Conservation (phyloP, 371 early-diverging fungal genomes). For the Syncephalis plumigaleata region DNA sequence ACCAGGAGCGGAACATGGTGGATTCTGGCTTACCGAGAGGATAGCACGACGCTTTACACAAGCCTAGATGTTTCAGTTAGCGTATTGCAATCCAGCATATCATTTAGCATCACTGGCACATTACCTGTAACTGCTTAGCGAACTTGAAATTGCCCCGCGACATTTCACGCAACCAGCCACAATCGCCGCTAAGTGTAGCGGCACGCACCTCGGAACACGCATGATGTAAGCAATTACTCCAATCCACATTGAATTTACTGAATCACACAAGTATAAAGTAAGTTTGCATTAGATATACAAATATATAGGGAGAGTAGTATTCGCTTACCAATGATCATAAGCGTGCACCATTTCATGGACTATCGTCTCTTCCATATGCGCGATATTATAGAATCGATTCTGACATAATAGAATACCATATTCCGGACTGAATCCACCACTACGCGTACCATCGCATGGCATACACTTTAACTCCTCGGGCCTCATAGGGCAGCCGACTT, state of each 20-base stretch:
- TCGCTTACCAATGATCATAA: constrained; percentile 51
- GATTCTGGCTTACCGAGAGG: constrained; percentile 55
- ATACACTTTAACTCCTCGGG: constrained; percentile 49
- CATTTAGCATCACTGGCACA: background rate
- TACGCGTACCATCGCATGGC: constrained; percentile 58
- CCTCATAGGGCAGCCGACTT: constrained; percentile 42
- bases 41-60: constrained; percentile 85
- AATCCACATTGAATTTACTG: constrained; percentile 56
- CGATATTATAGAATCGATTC: constrained; percentile 49
- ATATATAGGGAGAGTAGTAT: too few species aligned
- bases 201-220: constrained; percentile 92
- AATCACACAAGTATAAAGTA: background rate
- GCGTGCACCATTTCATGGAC: constrained; percentile 95
- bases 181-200: constrained; percentile 83
- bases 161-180: constrained; percentile 71
- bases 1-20: constrained; percentile 36
- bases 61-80: constrained; percentile 10
- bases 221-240: constrained; percentile 70
- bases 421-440: constrained; percentile 69
- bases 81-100: background rate
- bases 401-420: constrained; percentile 72
- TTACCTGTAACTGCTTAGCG: constrained; percentile 76
- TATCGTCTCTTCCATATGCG: constrained; percentile 74
- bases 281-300: too few species aligned
- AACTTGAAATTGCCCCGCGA: constrained; percentile 55